A percentile compares a stretch with the other conserved stretches of the same genome.
Evolutionary conservation across 768 basidiomycete species (phyloP).

Genomic region (Rhizopogon roseolus): DNA sequence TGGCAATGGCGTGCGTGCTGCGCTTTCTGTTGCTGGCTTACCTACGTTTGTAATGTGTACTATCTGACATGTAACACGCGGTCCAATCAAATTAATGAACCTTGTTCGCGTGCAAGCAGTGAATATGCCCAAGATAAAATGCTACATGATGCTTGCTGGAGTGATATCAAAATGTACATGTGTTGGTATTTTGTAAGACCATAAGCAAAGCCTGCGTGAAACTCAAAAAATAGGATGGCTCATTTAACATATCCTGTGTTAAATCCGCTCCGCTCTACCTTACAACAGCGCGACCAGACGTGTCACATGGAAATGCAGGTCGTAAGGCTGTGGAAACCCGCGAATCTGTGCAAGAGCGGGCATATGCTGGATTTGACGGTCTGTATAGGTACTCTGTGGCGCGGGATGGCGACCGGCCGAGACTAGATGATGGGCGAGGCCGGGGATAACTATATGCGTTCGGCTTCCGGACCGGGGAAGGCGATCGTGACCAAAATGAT

Average conservation of each 20-base stretch:
- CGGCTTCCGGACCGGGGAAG: slow-evolving; percentile 1
- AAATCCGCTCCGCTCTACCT: not conserved
- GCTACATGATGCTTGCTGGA: not conserved
- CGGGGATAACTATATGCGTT: slow-evolving; percentile 3
- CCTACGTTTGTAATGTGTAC: not conserved
- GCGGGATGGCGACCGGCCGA: slow-evolving; percentile 3
- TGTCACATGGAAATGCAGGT: slow-evolving; percentile 22
- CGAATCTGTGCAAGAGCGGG: slow-evolving; percentile 27
- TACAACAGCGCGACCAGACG: not conserved
- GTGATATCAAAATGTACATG: not conserved
- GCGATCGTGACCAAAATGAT: slow-evolving; percentile 4
- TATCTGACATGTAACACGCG: slow-evolving; percentile 1
- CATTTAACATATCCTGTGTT: not conserved
- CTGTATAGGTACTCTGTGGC: slow-evolving; percentile 21
- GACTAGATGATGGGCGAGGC: not conserved
- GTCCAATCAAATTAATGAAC: not conserved
- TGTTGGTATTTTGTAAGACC: not conserved
- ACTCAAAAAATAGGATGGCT: not conserved
- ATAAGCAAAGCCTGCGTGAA: no score
- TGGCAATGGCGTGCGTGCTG: not conserved
- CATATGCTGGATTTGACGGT: slow-evolving; percentile 27
- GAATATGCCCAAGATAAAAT: not conserved
- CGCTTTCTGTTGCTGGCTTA: not conserved
- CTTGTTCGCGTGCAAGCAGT: not conserved
- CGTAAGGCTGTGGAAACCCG: slow-evolving; percentile 29